These are phyloP conservation scores for Xylaria multiplex DNA, from an alignment of 2,329 filamentous ascomycete genomes.

Conservation along the genomic window DNA sequence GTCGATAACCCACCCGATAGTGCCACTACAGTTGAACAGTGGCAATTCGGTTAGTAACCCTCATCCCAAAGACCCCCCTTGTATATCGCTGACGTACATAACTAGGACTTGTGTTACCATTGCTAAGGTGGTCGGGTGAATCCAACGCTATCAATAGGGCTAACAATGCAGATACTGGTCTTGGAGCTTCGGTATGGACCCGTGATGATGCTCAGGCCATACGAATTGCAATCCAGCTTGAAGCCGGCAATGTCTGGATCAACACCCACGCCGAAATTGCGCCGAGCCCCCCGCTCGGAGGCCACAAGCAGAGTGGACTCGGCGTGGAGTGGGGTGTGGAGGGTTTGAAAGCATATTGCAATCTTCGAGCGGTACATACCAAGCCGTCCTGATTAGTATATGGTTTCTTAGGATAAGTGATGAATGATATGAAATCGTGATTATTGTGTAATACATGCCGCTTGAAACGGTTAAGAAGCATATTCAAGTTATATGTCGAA, in stretches of 20 bases:
- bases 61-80: not conserved
- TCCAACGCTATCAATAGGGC: constrained; percentile 56
- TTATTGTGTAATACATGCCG: too few relatives aligned
- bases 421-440: too few relatives aligned
- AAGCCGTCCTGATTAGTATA: not conserved
- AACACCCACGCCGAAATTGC: constrained; percentile 56
- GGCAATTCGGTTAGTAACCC: constrained; percentile 39
- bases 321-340: constrained; percentile 59
- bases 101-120: constrained; percentile 52
- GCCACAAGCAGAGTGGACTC: constrained; percentile 62
- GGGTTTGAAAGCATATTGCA: constrained; percentile 50
- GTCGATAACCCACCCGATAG: constrained; percentile 41
- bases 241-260: constrained; percentile 64
- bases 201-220: constrained; percentile 58
- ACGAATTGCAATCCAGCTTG: constrained; percentile 56
- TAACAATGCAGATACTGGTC: constrained; percentile 60
- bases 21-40: constrained; percentile 37
- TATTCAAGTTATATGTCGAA: too few relatives aligned
- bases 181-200: constrained; percentile 63
- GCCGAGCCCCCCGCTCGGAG: constrained; percentile 57
- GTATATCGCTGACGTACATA: too few relatives aligned
- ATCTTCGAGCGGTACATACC: constrained; percentile 35
- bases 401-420: too few relatives aligned
- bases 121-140: constrained; percentile 55
- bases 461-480: too few relatives aligned